These are phyloP conservation scores for Coemansia sp. DNA, from an alignment of 192 early-diverging fungal species.

Conservation along the genomic window DNA sequence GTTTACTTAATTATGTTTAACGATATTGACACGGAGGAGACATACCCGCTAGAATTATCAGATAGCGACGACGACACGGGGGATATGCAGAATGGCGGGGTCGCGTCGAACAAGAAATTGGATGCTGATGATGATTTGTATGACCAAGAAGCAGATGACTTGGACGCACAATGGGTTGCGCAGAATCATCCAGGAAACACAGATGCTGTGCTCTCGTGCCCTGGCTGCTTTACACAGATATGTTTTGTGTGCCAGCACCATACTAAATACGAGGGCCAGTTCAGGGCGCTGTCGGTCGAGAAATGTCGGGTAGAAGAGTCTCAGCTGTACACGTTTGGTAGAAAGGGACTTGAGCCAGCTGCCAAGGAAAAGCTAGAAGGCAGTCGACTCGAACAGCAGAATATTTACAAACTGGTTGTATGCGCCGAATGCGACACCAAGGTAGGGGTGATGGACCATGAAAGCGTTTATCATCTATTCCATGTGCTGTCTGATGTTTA, in stretches of 20 bases:
- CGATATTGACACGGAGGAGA: not conserved
- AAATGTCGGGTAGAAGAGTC: conserved; percentile 18
- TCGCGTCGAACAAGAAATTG: not conserved
- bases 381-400: not conserved
- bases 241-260: conserved; percentile 50
- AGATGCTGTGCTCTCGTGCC: conserved; percentile 49
- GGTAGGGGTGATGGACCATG: conserved; percentile 32
- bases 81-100: not conserved
- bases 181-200: conserved; percentile 20
- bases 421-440: conserved; percentile 35
- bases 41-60: not conserved
- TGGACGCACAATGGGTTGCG: not conserved
- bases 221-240: conserved; percentile 43
- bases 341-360: conserved; percentile 11
- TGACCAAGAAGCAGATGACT: not conserved
- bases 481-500: conserved; percentile 20
- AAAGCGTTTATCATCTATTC: conserved; percentile 39
- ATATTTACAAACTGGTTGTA: conserved; percentile 25
- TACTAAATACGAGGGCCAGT: conserved; percentile 29
- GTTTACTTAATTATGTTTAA: not conserved
- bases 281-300: conserved; percentile 22
- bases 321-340: conserved; percentile 22
- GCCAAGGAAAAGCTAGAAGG: not conserved
- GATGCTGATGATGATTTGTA: not conserved
- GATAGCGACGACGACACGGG: not conserved